Conservation (phyloP, 1,139 yeast genomes). For the Zygoascus meyerae region DNA sequence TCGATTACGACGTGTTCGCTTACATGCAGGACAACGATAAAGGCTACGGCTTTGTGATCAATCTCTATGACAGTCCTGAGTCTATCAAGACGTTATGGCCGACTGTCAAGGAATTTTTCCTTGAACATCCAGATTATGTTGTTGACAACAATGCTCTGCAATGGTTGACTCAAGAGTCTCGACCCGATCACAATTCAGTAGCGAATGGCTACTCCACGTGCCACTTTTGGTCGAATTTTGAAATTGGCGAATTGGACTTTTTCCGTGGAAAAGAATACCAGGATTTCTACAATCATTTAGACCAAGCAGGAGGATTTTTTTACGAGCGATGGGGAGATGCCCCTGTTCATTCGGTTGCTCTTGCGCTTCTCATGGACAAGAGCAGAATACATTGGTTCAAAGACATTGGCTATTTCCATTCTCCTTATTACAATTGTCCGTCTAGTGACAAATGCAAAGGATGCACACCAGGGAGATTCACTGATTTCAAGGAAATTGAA, state of each 20-base stretch:
- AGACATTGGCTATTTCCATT: conserved; percentile 74
- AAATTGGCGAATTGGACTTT: conserved; percentile 74
- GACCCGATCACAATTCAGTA: conserved; percentile 39
- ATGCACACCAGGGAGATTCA: conserved; percentile 45
- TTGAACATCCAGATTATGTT: conserved; percentile 52
- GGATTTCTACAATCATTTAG: conserved; percentile 59
- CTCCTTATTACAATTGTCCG: conserved; percentile 75
- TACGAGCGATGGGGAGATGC: conserved; percentile 94
- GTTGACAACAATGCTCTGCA: conserved; percentile 63
- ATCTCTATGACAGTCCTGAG: conserved; percentile 62
- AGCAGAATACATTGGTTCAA: conserved; percentile 76
- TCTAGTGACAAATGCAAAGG: conserved; percentile 33
- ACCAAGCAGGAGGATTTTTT: conserved; percentile 68
- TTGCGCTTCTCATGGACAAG: conserved; percentile 68
- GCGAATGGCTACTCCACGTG: conserved; percentile 76
- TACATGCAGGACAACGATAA: conserved; percentile 61
- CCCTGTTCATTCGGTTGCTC: conserved; percentile 74
- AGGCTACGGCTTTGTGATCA: conserved; percentile 64
- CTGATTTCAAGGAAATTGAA: conserved; percentile 41
- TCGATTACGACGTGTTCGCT: conserved; percentile 71
- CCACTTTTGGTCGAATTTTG: conserved; percentile 87
- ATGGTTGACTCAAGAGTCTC: conserved; percentile 58
- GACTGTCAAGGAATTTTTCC: conserved; percentile 53
- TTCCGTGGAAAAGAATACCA: conserved; percentile 61
- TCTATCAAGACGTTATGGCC: conserved; percentile 64